Base-by-base conservation (phyloP, 108 stramenopile genomes). In the Aurantiochytrium sp. region DNA sequence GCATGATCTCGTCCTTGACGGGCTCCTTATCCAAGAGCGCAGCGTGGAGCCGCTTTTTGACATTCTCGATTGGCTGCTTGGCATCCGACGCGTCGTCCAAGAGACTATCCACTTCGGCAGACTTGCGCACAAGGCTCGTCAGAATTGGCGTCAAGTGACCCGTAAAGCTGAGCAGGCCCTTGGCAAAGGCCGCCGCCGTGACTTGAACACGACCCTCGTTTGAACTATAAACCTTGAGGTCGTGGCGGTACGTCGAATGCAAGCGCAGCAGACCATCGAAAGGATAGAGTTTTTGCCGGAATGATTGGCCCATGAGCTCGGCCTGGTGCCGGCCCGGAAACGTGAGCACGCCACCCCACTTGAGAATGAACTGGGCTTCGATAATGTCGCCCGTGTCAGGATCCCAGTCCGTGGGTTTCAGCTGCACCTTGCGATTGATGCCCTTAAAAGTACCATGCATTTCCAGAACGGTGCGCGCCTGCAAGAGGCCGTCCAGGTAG, bases 191-290 rank as follows among this genome's bases (percentile, higher is more conserved):
- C 43, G 99, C 98, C 0, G 98, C 99, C 64, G 99, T 99, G 88
- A 99, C 98, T 97, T 99, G 98, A 3, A 99, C 99, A 4, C 99
- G 89, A 0, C 99, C 99, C 93, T 99, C 99, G 89, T 99, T 97
- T 21, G 95, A 95, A 0, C 98, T 97, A 83, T 97, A 97, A 87
- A 99, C 98, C 90, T 99, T 99, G 53, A 98, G 89, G 90, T 99
- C 99, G 95, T 99, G 99, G 8, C 99, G 95, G 91, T 98, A 98
- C 4, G 99, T 98, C 44, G 98, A 96, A 92, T 99, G 99, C 35
- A 99, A 93, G 28, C 99, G 95, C 47, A 99, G 95, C 71, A 98
- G 95, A 12, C 97, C 98, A 89, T 91, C 88, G 89, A 96, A 95
- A 43, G 98, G 99, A 87, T 98, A 99, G 91, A 98, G 91, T 29